phyloP scores from a whole-genome alignment of 805 yeast species.

The Teunomyces pallodes region DNA sequence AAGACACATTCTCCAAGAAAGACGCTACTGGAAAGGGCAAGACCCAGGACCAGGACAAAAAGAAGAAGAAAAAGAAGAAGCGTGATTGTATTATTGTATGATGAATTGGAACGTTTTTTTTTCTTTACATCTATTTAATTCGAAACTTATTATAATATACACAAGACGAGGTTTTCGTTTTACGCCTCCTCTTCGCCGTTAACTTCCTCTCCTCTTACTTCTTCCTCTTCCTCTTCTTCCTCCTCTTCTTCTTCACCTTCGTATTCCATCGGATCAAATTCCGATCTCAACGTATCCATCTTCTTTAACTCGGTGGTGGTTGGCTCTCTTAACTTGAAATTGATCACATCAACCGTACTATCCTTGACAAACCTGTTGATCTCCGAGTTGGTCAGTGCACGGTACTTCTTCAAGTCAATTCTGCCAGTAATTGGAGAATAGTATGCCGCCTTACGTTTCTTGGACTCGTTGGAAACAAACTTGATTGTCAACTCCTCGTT shows the following conservation, averaged over 20 bases:
- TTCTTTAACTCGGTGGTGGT: constrained; percentile 63
- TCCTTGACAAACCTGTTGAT: constrained; percentile 55
- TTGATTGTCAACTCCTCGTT: constrained; percentile 68
- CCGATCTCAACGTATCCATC: constrained; percentile 67
- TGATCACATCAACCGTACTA: constrained; percentile 58
- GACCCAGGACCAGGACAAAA: neutral
- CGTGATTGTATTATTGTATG: constrained; percentile 22
- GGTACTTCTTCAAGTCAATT: constrained; percentile 79
- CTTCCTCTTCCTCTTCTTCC: constrained; percentile 36
- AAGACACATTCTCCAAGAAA: constrained; percentile 27
- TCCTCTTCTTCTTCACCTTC: constrained; percentile 59
- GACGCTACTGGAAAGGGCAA: neutral
- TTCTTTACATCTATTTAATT: neutral
- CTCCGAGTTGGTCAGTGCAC: constrained; percentile 60
- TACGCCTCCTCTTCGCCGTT: neutral
- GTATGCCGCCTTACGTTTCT: constrained; percentile 55
- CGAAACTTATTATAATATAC: neutral
- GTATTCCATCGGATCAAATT: constrained; percentile 77
- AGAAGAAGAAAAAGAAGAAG: constrained; percentile 16
- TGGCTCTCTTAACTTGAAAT: constrained; percentile 66
- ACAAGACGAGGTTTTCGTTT: neutral
- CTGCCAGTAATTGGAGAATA: constrained; percentile 78
- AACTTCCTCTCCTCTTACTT: constrained; percentile 12
- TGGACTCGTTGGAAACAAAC: constrained; percentile 41
- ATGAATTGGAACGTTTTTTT: neutral